Base-by-base conservation (phyloP, 208 protist genomes). In the Crithidia brevicula region DNA sequence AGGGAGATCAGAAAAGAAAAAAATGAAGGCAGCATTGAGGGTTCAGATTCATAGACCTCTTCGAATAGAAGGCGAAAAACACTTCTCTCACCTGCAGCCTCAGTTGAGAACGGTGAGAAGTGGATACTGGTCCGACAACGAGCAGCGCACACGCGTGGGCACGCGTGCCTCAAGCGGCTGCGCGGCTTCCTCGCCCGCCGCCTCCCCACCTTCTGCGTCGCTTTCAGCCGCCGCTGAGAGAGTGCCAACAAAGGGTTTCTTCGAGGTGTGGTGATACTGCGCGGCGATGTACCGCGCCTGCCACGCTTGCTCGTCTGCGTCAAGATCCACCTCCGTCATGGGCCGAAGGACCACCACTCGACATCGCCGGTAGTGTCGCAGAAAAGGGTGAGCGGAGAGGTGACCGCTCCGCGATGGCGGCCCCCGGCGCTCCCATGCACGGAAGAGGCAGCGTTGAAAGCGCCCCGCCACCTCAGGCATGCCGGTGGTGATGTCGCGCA, bases 391-490 rank as follows among this genome's bases (percentile, higher is more conserved):
- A 23, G 76, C 72, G 38, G 72, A 75, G 54, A 75, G 72, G 73
- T 80, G 69, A 72, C 79, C 54, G 72, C 72, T 70, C 61, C 74
- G 54, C 42, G 57, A 81, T 8, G 56, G 23, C 13, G 47, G 78
- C 52, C 53, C 70, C 18, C 67, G 63, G 30, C 71, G 51, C 47
- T 56, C 46, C 61, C 72, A 59, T 13, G 33, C 28, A 13, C 84
- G 82, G 33, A 95, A 69, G 33, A 89, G 76, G 61, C 84, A 92
- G 15, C 89, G 86, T 61, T 95, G 89, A 49, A 84, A 90, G 9
- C 89, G 64, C 11, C 86, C 86, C 4, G 83, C 79, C 43, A 91
- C 77, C 73, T 95, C 79, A 13, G 72, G 84, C 45, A 83, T 54
- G 10, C 61, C 67, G 2, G 64, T 34, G 40, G 70, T 53, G n/a